Evolutionary conservation across 1,284 basidiomycete genomes (phyloP).

Genomic region (Mycena citricolor): DNA sequence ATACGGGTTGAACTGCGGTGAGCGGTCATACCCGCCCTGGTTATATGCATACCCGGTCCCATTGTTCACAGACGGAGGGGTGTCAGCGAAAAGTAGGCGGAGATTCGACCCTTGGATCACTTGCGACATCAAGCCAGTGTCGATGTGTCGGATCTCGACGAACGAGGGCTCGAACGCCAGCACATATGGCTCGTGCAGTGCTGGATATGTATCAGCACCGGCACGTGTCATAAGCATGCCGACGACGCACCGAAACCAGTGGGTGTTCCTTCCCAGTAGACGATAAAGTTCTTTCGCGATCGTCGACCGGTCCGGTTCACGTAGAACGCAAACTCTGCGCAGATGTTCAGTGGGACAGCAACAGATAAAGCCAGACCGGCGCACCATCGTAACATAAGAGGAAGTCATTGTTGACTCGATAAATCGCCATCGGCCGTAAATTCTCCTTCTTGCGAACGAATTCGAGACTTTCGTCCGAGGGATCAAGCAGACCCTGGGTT

Average conservation of each 20-base stretch:
- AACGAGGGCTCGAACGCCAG: constrained; percentile 97
- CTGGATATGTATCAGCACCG: constrained; percentile 51
- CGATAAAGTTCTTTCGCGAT: constrained; percentile 89
- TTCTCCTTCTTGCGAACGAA: constrained; percentile 92
- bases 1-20: constrained; percentile 29
- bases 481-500: constrained; percentile 95
- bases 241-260: constrained; percentile 82
- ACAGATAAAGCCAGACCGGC: constrained; percentile 27
- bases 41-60: constrained; percentile 31
- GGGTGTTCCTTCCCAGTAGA: constrained; percentile 95
- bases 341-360: constrained; percentile 12
- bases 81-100: constrained; percentile 90
- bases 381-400: constrained; percentile 95
- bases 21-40: constrained; percentile 43
- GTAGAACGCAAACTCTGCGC: constrained; percentile 94
- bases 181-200: constrained; percentile 95
- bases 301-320: constrained; percentile 97
- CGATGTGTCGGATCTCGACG: constrained; percentile 95
- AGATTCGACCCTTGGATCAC: constrained; percentile 93
- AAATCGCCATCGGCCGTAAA: constrained; percentile 94
- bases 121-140: constrained; percentile 90
- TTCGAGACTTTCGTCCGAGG: constrained; percentile 87
- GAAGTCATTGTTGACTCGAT: constrained; percentile 96
- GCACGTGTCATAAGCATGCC: constrained; percentile 1
- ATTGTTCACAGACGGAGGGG: constrained; percentile 80